Percentiles rank a stretch among this genome's conserved stretches.
These are phyloP conservation scores for Colletotrichum sp. DNA, from an alignment of 2,329 filamentous ascomycete species.

Conservation along the genomic window DNA sequence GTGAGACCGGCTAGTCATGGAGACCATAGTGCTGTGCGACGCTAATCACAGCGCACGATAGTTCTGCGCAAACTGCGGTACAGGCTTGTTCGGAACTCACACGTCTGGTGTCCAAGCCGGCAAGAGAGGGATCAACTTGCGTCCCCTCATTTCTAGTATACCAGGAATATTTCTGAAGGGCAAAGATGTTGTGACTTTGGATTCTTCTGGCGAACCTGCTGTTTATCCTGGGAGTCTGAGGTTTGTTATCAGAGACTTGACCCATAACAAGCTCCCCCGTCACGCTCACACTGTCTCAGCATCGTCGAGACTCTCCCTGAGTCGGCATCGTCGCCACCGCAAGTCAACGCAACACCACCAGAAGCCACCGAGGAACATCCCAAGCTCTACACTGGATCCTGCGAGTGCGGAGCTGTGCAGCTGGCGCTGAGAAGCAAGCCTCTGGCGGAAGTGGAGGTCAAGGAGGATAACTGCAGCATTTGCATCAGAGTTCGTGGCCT, in stretches of 20 bases:
- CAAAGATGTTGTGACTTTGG: neutral
- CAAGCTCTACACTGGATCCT: conserved; percentile 24
- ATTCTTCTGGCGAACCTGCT: fast-evolving
- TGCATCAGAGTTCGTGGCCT: conserved; percentile 29
- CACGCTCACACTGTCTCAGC: neutral
- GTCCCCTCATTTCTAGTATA: neutral
- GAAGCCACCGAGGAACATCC: neutral
- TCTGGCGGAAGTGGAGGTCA: conserved; percentile 45
- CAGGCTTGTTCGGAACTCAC: conserved; percentile 28
- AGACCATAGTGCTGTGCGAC: neutral
- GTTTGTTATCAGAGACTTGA: neutral
- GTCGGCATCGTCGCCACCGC: too few species aligned
- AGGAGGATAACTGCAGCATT: conserved; percentile 42
- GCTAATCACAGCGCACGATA: neutral
- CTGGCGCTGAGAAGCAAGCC: conserved; percentile 21
- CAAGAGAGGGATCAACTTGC: conserved; percentile 27
- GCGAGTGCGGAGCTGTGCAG: conserved; percentile 29
- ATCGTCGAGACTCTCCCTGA: neutral
- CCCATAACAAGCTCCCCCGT: too few species aligned
- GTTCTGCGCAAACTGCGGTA: conserved; percentile 33
- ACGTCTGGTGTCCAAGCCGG: conserved; percentile 23
- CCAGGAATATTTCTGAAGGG: neutral
- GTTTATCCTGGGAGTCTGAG: neutral
- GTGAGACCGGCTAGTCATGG: conserved; percentile 4
- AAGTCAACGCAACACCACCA: neutral